Base-by-base conservation (phyloP, 2,329 filamentous ascomycete genomes). In the Knoxdaviesia capensis region DNA sequence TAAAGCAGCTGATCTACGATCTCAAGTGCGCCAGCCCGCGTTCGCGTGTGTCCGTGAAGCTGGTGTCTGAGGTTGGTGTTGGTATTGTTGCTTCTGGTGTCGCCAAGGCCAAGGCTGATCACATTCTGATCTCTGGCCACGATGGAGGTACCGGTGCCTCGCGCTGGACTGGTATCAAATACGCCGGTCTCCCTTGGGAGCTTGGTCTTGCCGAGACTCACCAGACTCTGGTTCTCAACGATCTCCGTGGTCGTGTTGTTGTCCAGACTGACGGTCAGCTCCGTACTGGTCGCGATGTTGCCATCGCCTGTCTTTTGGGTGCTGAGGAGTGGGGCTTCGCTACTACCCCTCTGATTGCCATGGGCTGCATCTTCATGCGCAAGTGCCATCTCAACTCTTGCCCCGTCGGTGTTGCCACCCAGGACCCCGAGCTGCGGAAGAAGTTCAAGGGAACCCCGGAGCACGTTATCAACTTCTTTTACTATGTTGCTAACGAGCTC, bases 261-360 rank as follows among this genome's bases (percentile, higher is more conserved):
- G 86, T 94, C 33, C 87, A 96, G 65, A 94, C 88, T 48, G 88
- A 96, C 61, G 88, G 88, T 54, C 88, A 96, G 60, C 68, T 96
- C 42, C 76, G 85, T 49, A 94, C 88, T 46, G 88, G 88, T 48
- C 77, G 88, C 50, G 88, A 96, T 64, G 78, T 96, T 43, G 88
- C 87, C 40, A 87, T 96, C 50, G 88, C 88, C 46, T 94, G 86
- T 69, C 61, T 96, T 53, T 78, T 96, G 43, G 88, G 88, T 64
- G 88, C 88, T n/a, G 88, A 96, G 61, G 88, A 96, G 64, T 96
- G 84, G 76, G 88, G 88, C 11, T 96, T 96, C 54, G 88, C 88
- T 36, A 96, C 88, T 0, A 82, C 88, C 46, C 88, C 88, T 53
- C 64, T 96, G 42, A 94, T 94, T 52, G 88, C 88, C 43, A 90